A percentile compares a stretch with the other conserved stretches of the same genome.
These are phyloP conservation scores for Solanum bukasovii DNA, from an alignment of 257 asterid species.

Conservation along the genomic window DNA sequence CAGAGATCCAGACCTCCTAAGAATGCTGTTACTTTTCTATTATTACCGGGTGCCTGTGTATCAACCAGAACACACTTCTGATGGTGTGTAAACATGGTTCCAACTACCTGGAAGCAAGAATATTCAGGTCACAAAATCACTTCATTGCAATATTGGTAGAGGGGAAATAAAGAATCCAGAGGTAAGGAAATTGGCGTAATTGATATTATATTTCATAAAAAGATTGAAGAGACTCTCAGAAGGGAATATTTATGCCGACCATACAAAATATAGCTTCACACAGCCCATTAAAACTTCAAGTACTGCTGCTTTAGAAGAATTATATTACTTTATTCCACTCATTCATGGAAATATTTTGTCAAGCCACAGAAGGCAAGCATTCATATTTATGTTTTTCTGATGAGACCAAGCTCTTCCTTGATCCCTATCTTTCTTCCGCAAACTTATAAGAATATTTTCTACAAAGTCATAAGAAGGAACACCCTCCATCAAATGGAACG, in stretches of 20 bases:
- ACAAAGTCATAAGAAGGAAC: not conserved
- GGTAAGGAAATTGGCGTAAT: not conserved
- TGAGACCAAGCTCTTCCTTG: not conserved
- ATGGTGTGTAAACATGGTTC: constrained; percentile 77
- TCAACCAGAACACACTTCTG: constrained; percentile 94
- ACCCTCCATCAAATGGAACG: not conserved
- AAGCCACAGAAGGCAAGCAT: not conserved
- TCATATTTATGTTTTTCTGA: not conserved
- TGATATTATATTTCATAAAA: not conserved
- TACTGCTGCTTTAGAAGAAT: not conserved
- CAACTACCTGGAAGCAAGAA: constrained; percentile 56
- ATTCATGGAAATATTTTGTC: not conserved
- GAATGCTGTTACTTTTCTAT: constrained; percentile 77
- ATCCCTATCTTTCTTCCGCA: not conserved
- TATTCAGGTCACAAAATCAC: constrained; percentile 3
- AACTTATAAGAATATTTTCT: not conserved
- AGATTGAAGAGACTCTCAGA: not conserved
- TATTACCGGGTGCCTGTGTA: constrained; percentile 74
- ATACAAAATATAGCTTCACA: not conserved
- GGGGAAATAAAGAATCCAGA: not conserved
- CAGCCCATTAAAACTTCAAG: not conserved
- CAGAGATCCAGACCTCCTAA: constrained; percentile 92
- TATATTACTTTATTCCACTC: not conserved
- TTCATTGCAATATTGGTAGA: constrained; percentile 9
- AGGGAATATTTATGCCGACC: not conserved